Conservation (phyloP, 2,329 filamentous ascomycete species). For the Arthrobotrys musiformis region DNA sequence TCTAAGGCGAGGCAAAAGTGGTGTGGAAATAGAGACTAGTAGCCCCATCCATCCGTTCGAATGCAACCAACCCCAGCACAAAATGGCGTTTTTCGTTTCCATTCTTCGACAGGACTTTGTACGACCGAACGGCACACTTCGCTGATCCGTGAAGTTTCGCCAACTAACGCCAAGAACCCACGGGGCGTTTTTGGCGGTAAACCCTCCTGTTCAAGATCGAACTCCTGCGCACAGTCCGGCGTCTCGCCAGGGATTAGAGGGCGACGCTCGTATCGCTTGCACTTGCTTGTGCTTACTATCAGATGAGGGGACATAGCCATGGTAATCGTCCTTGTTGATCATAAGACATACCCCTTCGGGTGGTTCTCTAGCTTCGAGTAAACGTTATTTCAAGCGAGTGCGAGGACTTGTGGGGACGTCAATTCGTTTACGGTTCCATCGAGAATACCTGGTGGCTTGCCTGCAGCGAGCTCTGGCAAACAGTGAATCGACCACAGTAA, state of each 20-base stretch:
- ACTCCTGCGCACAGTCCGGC: conserved; percentile 8
- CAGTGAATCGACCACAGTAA: conserved; percentile 31
- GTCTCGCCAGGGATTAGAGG: conserved; percentile 35
- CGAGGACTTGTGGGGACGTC: conserved; percentile 2
- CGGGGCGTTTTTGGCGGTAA: conserved; percentile 34
- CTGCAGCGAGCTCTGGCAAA: conserved; percentile 34
- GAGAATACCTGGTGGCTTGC: conserved; percentile 35
- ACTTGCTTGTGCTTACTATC: neutral
- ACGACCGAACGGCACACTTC: conserved; percentile 21
- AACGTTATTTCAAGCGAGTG: conserved; percentile 14
- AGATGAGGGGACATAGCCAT: conserved; percentile 6
- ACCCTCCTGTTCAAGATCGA: conserved; percentile 18
- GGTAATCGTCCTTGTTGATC: conserved; percentile 3
- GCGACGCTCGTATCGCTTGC: conserved; percentile 21
- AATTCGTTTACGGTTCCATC: neutral
- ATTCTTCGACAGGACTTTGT: conserved; percentile 16
- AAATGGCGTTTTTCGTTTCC: conserved; percentile 25
- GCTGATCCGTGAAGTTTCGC: conserved; percentile 1
- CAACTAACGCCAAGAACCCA: conserved; percentile 6
- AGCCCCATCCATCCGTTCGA: conserved; percentile 4
- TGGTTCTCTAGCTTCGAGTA: neutral
- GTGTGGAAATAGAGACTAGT: neutral
- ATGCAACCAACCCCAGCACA: neutral
- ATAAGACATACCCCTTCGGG: conserved; percentile 18
- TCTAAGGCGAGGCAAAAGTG: neutral